Evolutionary conservation across 208 protist genomes (phyloP), one percentile per base, ranked within the genome.

Genomic region (Blechomonas ayalai): DNA sequence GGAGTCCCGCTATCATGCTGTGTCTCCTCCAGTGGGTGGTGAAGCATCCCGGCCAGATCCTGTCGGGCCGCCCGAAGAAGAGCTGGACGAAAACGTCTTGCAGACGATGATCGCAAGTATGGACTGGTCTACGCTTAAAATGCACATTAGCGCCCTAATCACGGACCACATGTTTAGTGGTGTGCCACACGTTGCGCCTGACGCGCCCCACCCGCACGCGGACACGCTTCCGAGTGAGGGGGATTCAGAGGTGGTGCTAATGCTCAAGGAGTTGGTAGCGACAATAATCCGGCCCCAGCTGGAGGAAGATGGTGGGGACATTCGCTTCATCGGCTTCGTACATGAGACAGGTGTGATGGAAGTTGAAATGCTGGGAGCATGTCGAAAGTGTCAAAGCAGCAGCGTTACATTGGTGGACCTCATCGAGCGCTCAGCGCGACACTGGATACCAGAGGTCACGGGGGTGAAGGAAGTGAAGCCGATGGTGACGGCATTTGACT

Each of bases 361-460:
- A 29, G 81, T 95, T 28, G 75, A 92, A 64, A 72, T 96, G 59
- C 81, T 93, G n/a, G 90, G 90, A 2, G 82, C 84, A 43, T 96
- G 90, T 44, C 60, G 82, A 2, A 82, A 70, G 13, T 96, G 90
- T 72, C 82, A 78, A 42, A 88, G 69, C 49, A 82, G 80, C 54
- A 77, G 77, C 49, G 79, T 70, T 34, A 95, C 88, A 26, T 66
- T 96, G 32, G 61, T 81, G 12, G 73, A 93, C 55, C 52, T 91
- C 13, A 93, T 96, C 63, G 87, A 96, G 73, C 82, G 85, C 37
- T 90, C 81, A 6, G 79, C 81, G 33, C 67, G 70, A 42, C 90
- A 96, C 60, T 96, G 83, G 78, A 70, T 96, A 23, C 82, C 87
- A 2, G 87, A 96, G 62, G 87, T 96, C 52, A 44, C 34, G 36